These are phyloP conservation scores for Plasmodium gaboni DNA, from an alignment of 169 alveolate species.

Conservation along the genomic window DNA sequence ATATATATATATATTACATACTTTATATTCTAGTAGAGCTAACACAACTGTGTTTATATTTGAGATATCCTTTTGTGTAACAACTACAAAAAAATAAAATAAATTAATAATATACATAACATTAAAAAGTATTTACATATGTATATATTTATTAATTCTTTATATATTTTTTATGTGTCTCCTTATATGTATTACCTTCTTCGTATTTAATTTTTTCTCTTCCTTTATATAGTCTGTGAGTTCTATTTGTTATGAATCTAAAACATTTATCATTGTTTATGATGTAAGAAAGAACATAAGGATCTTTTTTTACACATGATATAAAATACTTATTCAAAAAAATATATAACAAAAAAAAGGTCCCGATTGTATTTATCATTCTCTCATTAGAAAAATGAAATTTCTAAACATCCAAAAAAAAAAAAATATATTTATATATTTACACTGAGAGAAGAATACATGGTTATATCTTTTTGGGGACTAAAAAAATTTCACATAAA, in stretches of 20 bases:
- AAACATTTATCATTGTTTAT: conserved; percentile 6
- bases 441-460: too few species aligned
- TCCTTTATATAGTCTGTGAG: neutral
- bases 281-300: conserved; percentile 29
- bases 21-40: conserved; percentile 67
- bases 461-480: neutral
- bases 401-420: neutral
- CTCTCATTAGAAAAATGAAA: neutral
- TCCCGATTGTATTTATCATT: conserved; percentile 13
- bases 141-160: neutral
- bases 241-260: neutral
- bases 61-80: conserved; percentile 70
- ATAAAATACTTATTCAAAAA: conserved; percentile 1
- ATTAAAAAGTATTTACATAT: neutral
- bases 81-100: conserved; percentile 20
- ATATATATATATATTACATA: conserved; percentile 7
- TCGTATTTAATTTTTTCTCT: conserved; percentile 34
- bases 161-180: neutral
- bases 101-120: neutral
- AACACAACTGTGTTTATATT: conserved; percentile 41
- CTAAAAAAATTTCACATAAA: conserved; percentile 4
- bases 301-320: neutral
- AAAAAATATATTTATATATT: too few species aligned
- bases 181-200: conserved; percentile 23
- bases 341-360: conserved; percentile 19